These are phyloP conservation scores for Prunus yedoensis DNA, from an alignment of 331 rosid species.

Conservation along the genomic window DNA sequence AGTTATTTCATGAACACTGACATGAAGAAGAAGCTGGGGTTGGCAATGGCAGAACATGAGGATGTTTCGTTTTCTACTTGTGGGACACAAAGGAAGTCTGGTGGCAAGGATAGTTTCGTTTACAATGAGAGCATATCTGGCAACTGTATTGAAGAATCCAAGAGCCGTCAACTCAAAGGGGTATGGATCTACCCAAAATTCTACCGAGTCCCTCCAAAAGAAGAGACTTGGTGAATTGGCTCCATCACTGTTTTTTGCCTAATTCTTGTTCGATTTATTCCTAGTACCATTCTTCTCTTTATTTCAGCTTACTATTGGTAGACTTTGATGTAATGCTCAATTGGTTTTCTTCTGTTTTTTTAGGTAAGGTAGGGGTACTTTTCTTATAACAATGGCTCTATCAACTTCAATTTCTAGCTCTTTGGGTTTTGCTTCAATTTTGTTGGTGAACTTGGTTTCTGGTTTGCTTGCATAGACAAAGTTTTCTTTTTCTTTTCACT, in stretches of 20 bases:
- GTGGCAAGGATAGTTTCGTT: not conserved
- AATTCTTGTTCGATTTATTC: too few relatives aligned
- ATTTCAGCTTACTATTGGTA: too few relatives aligned
- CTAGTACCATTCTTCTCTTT: too few relatives aligned
- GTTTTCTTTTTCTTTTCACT: not conserved
- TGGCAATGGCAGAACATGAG: not conserved
- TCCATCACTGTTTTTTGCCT: too few relatives aligned
- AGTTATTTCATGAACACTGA: not conserved
- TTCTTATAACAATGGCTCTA: too few relatives aligned
- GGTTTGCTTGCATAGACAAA: too few relatives aligned
- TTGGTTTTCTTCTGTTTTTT: too few relatives aligned
- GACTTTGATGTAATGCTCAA: too few relatives aligned
- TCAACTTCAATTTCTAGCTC: too few relatives aligned
- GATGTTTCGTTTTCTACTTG: constrained; percentile 7
- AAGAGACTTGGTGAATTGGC: not conserved
- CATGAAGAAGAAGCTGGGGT: not conserved
- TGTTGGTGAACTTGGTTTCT: too few relatives aligned
- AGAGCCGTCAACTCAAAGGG: not conserved
- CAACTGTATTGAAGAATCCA: not conserved
- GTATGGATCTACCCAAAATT: not conserved
- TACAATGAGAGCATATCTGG: not conserved
- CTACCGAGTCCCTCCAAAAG: not conserved
- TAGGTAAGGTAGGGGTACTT: too few relatives aligned
- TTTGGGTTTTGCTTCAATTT: too few relatives aligned
- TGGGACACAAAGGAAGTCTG: not conserved